Evolutionary conservation across 768 basidiomycete species (phyloP).

Genomic region (Podaxis sp.): DNA sequence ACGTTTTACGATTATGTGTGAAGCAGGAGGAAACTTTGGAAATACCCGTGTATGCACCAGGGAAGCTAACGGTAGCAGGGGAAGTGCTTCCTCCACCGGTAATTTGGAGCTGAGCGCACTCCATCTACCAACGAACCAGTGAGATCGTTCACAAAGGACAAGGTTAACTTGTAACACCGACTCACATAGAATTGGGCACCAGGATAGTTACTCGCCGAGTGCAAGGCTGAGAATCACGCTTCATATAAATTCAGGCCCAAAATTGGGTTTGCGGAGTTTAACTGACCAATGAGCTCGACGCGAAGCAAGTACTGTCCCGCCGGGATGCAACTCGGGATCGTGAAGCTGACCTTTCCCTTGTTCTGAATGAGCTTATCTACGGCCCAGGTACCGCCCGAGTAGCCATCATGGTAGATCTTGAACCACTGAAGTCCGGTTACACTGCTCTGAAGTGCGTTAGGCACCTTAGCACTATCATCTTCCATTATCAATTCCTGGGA

Average conservation of each 20-base stretch:
- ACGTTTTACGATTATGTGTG: not conserved
- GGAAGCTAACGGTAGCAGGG: slow-evolving; percentile 47
- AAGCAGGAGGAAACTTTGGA: not conserved
- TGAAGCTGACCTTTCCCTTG: slow-evolving; percentile 49
- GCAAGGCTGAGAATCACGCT: slow-evolving; percentile 33
- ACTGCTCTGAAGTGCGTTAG: slow-evolving; percentile 39
- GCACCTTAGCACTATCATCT: slow-evolving; percentile 39
- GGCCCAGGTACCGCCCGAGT: slow-evolving; percentile 36
- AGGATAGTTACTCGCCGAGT: slow-evolving; percentile 43
- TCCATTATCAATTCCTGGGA: not conserved
- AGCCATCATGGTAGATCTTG: slow-evolving; percentile 50
- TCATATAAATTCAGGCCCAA: not conserved
- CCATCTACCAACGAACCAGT: slow-evolving; percentile 31
- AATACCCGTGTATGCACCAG: slow-evolving; percentile 42
- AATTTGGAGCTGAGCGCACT: slow-evolving; percentile 45
- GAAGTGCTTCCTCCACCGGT: slow-evolving; percentile 41
- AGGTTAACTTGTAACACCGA: slow-evolving; percentile 14
- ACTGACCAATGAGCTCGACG: slow-evolving; percentile 49
- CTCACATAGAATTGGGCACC: slow-evolving; percentile 58
- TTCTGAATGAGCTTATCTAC: slow-evolving; percentile 45
- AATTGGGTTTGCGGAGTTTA: slow-evolving; percentile 3
- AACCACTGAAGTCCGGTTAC: slow-evolving; percentile 54
- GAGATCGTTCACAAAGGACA: not conserved
- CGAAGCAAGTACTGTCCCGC: slow-evolving; percentile 49
- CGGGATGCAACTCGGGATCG: slow-evolving; percentile 42